Conservation (phyloP, 2,329 filamentous ascomycete species). For the Apiospora phragmitis region DNA sequence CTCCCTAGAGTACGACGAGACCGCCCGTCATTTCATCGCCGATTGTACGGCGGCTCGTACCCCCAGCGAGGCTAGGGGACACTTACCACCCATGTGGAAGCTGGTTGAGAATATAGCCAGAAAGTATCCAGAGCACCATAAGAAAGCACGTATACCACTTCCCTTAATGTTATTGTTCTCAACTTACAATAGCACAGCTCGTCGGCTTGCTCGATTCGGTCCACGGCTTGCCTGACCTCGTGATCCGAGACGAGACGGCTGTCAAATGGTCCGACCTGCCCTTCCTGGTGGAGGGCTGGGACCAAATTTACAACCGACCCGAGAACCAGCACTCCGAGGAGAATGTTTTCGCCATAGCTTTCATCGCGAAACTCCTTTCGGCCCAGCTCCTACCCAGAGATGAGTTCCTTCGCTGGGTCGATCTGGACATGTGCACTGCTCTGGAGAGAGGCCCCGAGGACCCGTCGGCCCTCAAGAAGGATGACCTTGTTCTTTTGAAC, state of each 20-base stretch:
- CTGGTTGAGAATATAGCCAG: constrained; percentile 13
- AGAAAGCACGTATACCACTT: constrained; percentile 9
- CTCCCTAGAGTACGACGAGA: constrained; percentile 12
- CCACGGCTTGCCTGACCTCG: constrained; percentile 13
- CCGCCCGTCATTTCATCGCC: constrained; percentile 13
- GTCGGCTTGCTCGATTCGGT: constrained; percentile 14
- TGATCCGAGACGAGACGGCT: constrained; percentile 14
- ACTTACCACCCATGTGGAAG: constrained; percentile 14
- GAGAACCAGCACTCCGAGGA: constrained; percentile 16
- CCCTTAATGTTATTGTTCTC: not conserved
- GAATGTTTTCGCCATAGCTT: constrained; percentile 11
- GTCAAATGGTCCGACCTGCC: constrained; percentile 17
- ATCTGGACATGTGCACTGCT: constrained; percentile 12
- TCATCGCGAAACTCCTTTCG: constrained; percentile 14
- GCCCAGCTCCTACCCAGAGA: constrained; percentile 12
- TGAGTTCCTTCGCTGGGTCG: constrained; percentile 13
- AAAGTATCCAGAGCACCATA: constrained; percentile 18
- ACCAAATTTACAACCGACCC: constrained; percentile 9
- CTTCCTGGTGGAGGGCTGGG: constrained; percentile 13
- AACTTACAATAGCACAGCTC: constrained; percentile 10
- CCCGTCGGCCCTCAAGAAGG: constrained; percentile 12
- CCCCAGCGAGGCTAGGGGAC: not conserved
- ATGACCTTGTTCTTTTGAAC: constrained; percentile 11
- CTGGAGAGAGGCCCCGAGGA: constrained; percentile 11
- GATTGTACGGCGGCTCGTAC: constrained; percentile 12